Percentiles rank a stretch among this genome's conserved stretches.
Conservation (phyloP, 2,329 filamentous ascomycete species). For the Fusarium begoniae region DNA sequence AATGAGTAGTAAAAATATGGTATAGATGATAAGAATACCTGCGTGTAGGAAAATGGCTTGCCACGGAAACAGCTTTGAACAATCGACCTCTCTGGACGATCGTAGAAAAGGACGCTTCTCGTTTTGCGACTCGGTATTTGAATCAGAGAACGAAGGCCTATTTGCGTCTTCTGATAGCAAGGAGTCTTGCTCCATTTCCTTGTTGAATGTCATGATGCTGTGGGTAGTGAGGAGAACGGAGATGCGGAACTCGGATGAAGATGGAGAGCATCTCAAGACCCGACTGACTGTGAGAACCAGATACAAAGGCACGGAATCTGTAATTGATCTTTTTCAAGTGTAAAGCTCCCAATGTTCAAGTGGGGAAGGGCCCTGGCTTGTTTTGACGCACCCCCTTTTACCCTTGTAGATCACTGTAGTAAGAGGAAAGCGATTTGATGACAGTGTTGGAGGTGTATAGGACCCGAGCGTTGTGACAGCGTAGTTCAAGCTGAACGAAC, state of each 20-base stretch:
- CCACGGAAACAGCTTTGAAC: not conserved
- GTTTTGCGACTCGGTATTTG: rapidly evolving
- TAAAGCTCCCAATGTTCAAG: not conserved
- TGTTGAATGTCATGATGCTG: not conserved
- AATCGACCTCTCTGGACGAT: rapidly evolving
- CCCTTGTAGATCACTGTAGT: not conserved
- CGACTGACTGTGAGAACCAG: too few relatives aligned
- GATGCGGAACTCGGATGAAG: not conserved
- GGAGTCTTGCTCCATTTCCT: not conserved
- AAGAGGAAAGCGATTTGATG: too few relatives aligned
- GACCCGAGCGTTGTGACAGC: too few relatives aligned
- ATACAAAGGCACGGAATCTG: not conserved
- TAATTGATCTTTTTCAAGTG: not conserved
- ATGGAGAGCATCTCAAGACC: not conserved
- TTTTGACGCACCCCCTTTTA: not conserved
- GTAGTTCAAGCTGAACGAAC: rapidly evolving
- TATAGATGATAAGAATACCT: rapidly evolving
- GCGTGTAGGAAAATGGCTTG: not conserved
- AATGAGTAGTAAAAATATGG: not conserved
- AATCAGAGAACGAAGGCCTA: not conserved
- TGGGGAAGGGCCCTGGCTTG: not conserved
- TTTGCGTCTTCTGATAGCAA: not conserved
- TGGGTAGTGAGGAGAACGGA: rapidly evolving
- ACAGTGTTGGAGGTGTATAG: not conserved
- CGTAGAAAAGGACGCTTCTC: rapidly evolving